Conservation (phyloP, 306 rosid species). For the Nissolia schottii region DNA sequence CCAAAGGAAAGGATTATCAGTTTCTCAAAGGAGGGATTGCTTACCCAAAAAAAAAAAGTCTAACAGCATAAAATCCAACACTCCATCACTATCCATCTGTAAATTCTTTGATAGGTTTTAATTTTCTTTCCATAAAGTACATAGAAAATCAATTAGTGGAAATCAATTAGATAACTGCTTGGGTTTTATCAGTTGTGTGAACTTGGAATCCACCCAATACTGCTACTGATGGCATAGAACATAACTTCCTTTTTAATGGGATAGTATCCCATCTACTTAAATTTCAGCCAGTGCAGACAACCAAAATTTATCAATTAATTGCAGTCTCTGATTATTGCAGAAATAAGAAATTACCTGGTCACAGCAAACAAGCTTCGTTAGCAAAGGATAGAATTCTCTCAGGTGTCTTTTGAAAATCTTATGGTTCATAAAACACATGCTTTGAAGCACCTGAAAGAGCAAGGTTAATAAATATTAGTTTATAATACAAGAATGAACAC, state of each 20-base stretch:
- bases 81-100: not conserved
- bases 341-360: constrained; percentile 74
- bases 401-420: constrained; percentile 84
- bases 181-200: not conserved
- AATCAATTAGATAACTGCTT: not conserved
- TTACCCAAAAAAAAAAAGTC: not conserved
- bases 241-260: not conserved
- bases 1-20: constrained; percentile 32
- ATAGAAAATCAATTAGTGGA: not conserved
- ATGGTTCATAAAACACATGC: constrained; percentile 90
- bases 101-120: not conserved
- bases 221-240: not conserved
- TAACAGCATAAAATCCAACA: not conserved
- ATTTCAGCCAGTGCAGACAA: constrained; percentile 6
- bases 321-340: not conserved
- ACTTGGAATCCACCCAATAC: not conserved
- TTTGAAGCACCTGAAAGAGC: constrained; percentile 71
- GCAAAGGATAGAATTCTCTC: constrained; percentile 90
- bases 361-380: constrained; percentile 90
- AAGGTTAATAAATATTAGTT: constrained; percentile 13
- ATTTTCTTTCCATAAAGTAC: not conserved
- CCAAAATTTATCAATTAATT: constrained; percentile 19
- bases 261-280: constrained; percentile 4
- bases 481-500: not conserved
- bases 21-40: not conserved